phyloP scores from a whole-genome alignment of 192 early-diverging fungal genomes.

The Gigaspora rosea region DNA sequence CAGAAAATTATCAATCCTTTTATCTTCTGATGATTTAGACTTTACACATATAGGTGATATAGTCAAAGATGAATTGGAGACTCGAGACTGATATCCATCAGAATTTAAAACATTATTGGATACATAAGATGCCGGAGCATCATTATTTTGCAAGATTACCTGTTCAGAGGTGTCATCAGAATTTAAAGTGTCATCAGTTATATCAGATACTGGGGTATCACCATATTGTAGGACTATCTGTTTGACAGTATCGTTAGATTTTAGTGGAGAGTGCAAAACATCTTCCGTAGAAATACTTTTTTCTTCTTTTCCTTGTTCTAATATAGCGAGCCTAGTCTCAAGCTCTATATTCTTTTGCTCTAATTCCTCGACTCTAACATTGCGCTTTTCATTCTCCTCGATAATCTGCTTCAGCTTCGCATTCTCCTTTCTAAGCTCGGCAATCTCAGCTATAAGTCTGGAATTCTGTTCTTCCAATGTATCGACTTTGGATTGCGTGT shows the following conservation, averaged over 20 bases:
- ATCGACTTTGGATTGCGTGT: constrained; percentile 22
- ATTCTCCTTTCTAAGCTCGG: constrained; percentile 9
- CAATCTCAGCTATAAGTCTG: constrained; percentile 5
- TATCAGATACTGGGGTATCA: constrained; percentile 9
- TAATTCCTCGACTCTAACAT: no score
- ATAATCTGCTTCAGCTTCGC: neutral
- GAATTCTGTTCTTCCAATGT: constrained; percentile 15
- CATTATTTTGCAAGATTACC: no score
- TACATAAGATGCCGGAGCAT: no score
- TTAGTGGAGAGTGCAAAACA: constrained; percentile 14
- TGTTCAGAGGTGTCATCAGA: neutral
- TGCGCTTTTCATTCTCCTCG: neutral
- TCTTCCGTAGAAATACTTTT: constrained; percentile 14
- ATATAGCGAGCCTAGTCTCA: neutral
- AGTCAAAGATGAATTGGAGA: no score
- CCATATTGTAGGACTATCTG: neutral
- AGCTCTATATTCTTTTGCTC: neutral
- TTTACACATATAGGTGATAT: no score
- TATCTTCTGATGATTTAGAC: no score
- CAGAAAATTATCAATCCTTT: no score
- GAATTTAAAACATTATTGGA: no score
- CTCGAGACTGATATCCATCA: no score
- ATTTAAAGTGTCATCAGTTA: neutral
- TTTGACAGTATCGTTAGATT: neutral
- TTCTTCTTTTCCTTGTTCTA: neutral